Base-by-base conservation (phyloP, 169 alveolate genomes). In the Eimeria brunetti region DNA sequence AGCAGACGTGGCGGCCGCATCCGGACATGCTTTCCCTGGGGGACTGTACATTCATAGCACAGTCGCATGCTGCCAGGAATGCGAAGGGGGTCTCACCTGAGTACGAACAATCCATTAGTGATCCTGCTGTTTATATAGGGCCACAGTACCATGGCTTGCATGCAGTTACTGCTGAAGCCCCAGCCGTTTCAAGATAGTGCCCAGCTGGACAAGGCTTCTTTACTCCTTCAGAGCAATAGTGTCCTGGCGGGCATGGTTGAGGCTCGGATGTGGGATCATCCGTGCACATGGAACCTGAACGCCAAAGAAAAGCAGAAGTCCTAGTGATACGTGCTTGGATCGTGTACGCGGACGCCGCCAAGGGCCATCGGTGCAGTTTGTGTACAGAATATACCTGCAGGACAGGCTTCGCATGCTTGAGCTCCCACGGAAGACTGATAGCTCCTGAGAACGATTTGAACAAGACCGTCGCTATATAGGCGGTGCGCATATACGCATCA, bases 391-490 rank as follows among this genome's bases (percentile, higher is more conserved):
- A 41, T 85, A 85, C 91, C 91, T 85, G 75, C 62, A 33, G 91
- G 91, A 24, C 91, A 85, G 14, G 58, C 24, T 51, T 85, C 91
- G 67, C 91, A 85, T 9, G 80, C n/a, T 51, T 33, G n/a, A 18
- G 91, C 78, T 60, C 91, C 91, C 60, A 58, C 78, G 22, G 58
- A 33, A 9, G 91, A 22, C 91, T 85, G 91, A 60, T 85, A 85
- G 38, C 64, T 85, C 91, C 91, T 85, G 60, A 7, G 44, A 51
- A 33, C 12, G 38, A 44, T 69, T 69, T 30, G 51, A 3, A 69
- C 80, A 69, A 27, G 4, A 36, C 51, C 2, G 24, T 69, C n/a
- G 49, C 46, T 33, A 69, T 12, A 0, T 33, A 49, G 36, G 80
- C 51, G 27, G 16, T 69, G 51, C 33, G 46, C 30, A 2, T 33